A percentile compares a stretch with the other conserved stretches of the same genome.
These are phyloP conservation scores for Fusarium austroafricanum DNA, from an alignment of 2,329 filamentous ascomycete species.

Conservation along the genomic window DNA sequence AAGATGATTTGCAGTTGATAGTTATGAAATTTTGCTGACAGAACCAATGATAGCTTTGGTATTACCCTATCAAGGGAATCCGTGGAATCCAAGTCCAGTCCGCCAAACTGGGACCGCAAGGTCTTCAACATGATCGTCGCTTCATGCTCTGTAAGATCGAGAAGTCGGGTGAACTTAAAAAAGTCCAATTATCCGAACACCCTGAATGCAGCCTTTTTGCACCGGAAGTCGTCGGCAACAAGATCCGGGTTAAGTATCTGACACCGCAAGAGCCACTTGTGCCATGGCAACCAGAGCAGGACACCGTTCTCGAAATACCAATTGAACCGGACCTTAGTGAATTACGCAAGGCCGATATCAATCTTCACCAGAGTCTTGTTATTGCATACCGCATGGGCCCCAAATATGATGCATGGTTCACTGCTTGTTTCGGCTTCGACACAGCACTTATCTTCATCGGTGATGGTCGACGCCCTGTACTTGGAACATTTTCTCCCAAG, in stretches of 20 bases:
- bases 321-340: constrained; percentile 62
- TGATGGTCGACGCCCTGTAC: constrained; percentile 66
- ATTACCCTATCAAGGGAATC: constrained; percentile 81
- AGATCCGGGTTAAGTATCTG: constrained; percentile 58
- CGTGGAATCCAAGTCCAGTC: constrained; percentile 66
- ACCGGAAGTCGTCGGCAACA: constrained; percentile 61
- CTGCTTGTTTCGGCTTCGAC: constrained; percentile 70
- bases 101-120: constrained; percentile 68
- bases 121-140: constrained; percentile 73
- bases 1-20: not conserved
- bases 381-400: constrained; percentile 72
- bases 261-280: constrained; percentile 55
- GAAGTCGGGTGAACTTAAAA: constrained; percentile 57
- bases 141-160: constrained; percentile 75
- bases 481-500: constrained; percentile 66
- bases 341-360: constrained; percentile 63
- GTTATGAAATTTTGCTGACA: constrained; percentile 8
- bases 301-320: constrained; percentile 63
- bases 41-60: constrained; percentile 61
- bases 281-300: constrained; percentile 51
- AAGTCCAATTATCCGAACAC: constrained; percentile 69
- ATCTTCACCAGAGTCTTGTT: constrained; percentile 69
- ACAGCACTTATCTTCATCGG: constrained; percentile 75
- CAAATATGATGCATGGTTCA: constrained; percentile 74
- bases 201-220: constrained; percentile 73